phyloP scores from a whole-genome alignment of 176 grass and related monocot genomes.

The Elaeis guineensis region DNA sequence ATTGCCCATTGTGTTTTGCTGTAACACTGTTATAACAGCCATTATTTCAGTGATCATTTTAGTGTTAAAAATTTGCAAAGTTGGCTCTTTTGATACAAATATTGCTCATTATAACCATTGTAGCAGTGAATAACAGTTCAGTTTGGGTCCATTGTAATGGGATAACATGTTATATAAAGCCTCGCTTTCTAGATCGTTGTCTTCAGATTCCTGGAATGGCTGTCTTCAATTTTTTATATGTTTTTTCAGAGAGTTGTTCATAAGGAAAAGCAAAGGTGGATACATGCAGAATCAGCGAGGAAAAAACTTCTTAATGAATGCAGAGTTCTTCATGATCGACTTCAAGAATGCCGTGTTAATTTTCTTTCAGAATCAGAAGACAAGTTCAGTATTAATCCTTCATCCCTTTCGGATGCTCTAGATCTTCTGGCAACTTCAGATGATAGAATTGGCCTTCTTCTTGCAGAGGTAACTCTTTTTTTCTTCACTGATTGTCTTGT shows the following conservation, averaged over 20 bases:
- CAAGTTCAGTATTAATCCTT: constrained; percentile 44
- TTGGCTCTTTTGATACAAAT: too few relatives aligned
- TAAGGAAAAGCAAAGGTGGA: constrained; percentile 40
- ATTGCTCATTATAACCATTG: too few relatives aligned
- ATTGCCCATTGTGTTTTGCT: too few relatives aligned
- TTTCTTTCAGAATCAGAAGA: constrained; percentile 62
- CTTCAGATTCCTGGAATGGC: neutral
- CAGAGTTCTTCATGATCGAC: constrained; percentile 51
- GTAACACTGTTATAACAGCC: too few relatives aligned
- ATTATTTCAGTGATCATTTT: too few relatives aligned
- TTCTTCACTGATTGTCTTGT: neutral
- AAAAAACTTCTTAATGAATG: constrained; percentile 79
- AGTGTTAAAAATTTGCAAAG: too few relatives aligned
- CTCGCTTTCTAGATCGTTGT: too few relatives aligned
- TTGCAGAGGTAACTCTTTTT: constrained; percentile 66
- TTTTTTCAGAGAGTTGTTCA: constrained; percentile 49
- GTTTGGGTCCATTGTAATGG: too few relatives aligned
- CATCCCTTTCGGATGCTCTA: constrained; percentile 60
- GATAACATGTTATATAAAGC: too few relatives aligned
- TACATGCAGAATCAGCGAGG: constrained; percentile 33
- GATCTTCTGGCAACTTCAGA: constrained; percentile 75
- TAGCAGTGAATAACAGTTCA: too few relatives aligned
- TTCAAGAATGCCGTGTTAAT: constrained; percentile 78
- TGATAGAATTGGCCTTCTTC: constrained; percentile 60
- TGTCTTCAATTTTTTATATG: constrained; percentile 1